Percentiles rank a stretch among this genome's conserved stretches.
phyloP scores from a whole-genome alignment of 169 alveolate species.

The Prorocentrum cordatum region DNA sequence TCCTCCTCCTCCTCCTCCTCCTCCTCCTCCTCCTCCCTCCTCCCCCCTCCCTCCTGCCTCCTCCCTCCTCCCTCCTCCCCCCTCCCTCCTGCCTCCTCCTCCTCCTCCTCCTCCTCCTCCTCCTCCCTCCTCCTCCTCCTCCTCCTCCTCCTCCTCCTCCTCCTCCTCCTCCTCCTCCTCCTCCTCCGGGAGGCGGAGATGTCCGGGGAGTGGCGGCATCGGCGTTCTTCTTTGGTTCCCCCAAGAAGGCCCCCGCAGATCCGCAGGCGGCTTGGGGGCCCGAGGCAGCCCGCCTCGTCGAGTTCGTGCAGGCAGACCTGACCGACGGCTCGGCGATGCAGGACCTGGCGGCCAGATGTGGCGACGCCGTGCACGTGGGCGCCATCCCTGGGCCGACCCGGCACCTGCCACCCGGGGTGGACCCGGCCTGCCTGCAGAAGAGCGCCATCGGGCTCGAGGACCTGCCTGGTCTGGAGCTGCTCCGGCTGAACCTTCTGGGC shows the following conservation, averaged over 20 bases:
- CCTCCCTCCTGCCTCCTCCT: no score
- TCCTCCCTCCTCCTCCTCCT: no score
- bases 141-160: no score
- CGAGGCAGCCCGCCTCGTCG: not conserved
- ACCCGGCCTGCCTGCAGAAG: not conserved
- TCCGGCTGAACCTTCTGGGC: constrained; percentile 19
- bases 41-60: no score
- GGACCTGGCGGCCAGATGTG: not conserved
- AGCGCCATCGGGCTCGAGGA: constrained; percentile 10
- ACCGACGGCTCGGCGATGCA: not conserved
- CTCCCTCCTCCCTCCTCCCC: no score
- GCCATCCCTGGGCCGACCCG: constrained; percentile 51
- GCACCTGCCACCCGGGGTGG: constrained; percentile 17
- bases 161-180: no score
- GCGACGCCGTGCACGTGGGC: not conserved
- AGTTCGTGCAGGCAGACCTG: constrained; percentile 18
- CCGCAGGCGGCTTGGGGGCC: not conserved
- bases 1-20: no score
- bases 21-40: no score
- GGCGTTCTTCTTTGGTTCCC: no score
- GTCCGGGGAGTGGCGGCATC: no score
- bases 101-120: no score
- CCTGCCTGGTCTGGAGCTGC: constrained; percentile 4
- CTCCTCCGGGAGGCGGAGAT: no score
- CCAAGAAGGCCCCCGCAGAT: not conserved